Evolutionary conservation across 148 eudicot species (phyloP).

Genomic region (Chenopodium berlandieri): DNA sequence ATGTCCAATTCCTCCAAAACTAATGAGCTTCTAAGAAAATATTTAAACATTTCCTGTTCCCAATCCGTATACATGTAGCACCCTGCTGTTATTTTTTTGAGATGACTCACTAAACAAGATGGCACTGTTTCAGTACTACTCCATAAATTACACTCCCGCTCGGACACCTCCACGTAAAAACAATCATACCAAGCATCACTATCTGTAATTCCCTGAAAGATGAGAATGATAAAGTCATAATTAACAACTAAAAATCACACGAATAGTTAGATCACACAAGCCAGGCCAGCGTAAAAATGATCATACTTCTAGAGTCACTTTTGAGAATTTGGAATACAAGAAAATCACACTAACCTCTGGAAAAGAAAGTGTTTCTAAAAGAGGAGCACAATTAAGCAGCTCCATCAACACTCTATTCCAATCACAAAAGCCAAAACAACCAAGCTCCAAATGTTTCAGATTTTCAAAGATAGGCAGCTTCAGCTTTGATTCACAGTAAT

Average conservation of each 20-base stretch:
- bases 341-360: conserved; percentile 7
- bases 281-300: too few species aligned
- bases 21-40: conserved; percentile 1
- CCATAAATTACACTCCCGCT: too few species aligned
- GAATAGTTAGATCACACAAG: too few species aligned
- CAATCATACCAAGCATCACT: too few species aligned
- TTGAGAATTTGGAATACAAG: too few species aligned
- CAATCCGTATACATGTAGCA: neutral
- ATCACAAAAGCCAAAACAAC: neutral
- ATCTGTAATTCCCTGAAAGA: too few species aligned
- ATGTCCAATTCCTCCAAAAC: conserved; percentile 24
- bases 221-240: too few species aligned
- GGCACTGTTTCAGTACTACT: neutral
- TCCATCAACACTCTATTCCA: conserved; percentile 1
- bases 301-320: too few species aligned
- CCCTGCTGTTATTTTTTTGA: too few species aligned
- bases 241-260: too few species aligned
- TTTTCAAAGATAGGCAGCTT: neutral
- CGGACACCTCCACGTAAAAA: too few species aligned
- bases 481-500: neutral
- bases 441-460: neutral
- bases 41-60: conserved; percentile 3
- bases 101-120: too few species aligned
- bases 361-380: neutral
- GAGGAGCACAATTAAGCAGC: neutral